A percentile compares a stretch with the other conserved stretches of the same genome.
These are phyloP conservation scores for Lophiostoma macrostomum DNA, from an alignment of 495 filamentous ascomycete species.

Conservation along the genomic window DNA sequence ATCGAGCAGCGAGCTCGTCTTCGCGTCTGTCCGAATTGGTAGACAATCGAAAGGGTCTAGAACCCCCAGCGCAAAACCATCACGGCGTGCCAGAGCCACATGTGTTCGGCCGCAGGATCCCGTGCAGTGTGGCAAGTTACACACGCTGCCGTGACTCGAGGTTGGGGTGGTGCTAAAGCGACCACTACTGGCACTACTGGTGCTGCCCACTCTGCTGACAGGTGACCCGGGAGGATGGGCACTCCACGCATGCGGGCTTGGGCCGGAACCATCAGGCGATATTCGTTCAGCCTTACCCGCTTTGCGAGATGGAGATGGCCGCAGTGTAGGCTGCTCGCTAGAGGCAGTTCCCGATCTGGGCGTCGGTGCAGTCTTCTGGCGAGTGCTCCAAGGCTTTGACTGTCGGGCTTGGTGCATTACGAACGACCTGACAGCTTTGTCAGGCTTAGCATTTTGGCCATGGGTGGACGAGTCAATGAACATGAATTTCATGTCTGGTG, in stretches of 20 bases:
- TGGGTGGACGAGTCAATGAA: constrained; percentile 30
- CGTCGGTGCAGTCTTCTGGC: constrained; percentile 11
- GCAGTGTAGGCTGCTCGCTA: neutral
- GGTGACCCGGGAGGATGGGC: constrained; percentile 2
- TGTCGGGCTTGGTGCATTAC: constrained; percentile 33
- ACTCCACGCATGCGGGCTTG: neutral
- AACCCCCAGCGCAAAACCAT: constrained; percentile 16
- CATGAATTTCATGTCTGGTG: constrained; percentile 22
- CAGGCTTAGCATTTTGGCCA: constrained; percentile 17
- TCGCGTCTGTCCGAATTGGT: constrained; percentile 19
- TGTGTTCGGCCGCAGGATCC: constrained; percentile 15
- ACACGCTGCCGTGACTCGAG: constrained; percentile 4
- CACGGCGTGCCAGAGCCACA: constrained; percentile 8
- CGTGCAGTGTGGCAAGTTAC: constrained; percentile 11
- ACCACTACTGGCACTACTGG: constrained; percentile 6
- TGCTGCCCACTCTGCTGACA: constrained; percentile 3
- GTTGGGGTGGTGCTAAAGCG: constrained; percentile 3
- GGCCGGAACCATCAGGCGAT: neutral
- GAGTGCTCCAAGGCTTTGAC: constrained; percentile 30
- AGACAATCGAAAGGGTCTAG: constrained; percentile 26
- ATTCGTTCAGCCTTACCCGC: neutral
- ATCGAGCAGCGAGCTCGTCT: constrained; percentile 18
- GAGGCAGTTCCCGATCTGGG: neutral
- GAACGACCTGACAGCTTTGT: constrained; percentile 31
- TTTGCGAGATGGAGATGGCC: neutral